A percentile compares a stretch with the other conserved stretches of the same genome.
These are phyloP conservation scores for Noccaea bulbosa DNA, from an alignment of 345 rosid species.

Conservation along the genomic window DNA sequence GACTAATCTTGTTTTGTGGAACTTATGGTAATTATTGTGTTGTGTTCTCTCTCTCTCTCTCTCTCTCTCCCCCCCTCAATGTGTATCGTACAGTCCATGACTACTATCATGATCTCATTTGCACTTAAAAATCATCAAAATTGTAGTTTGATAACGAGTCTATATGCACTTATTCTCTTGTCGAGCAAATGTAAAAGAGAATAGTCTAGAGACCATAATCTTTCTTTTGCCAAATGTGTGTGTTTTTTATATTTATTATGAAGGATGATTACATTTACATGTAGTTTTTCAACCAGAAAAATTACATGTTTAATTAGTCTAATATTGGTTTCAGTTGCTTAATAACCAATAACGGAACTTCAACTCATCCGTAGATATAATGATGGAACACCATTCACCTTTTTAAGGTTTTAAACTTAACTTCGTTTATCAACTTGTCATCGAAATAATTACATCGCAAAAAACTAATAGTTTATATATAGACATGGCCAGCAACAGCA, in stretches of 20 bases:
- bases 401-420: constrained; percentile 5
- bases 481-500: constrained; percentile 23
- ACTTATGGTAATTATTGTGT: constrained; percentile 1
- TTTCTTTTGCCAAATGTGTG: neutral
- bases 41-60: constrained; percentile 22
- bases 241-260: neutral
- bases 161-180: constrained; percentile 11
- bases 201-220: neutral
- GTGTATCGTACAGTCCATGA: constrained; percentile 9
- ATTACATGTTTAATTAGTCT: constrained; percentile 5
- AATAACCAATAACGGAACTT: neutral
- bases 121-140: constrained; percentile 24
- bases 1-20: constrained; percentile 11
- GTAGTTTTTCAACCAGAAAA: neutral
- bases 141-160: constrained; percentile 2
- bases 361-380: constrained; percentile 1
- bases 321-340: neutral
- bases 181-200: neutral
- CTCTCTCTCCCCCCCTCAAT: constrained; percentile 1
- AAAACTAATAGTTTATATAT: constrained; percentile 36
- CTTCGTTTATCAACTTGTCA: constrained; percentile 11
- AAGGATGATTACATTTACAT: neutral
- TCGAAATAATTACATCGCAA: constrained; percentile 8
- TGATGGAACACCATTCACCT: constrained; percentile 12
- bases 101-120: neutral